Base-by-base conservation (phyloP, 495 filamentous ascomycete species). In the Hypoxylon crocopeplum region DNA sequence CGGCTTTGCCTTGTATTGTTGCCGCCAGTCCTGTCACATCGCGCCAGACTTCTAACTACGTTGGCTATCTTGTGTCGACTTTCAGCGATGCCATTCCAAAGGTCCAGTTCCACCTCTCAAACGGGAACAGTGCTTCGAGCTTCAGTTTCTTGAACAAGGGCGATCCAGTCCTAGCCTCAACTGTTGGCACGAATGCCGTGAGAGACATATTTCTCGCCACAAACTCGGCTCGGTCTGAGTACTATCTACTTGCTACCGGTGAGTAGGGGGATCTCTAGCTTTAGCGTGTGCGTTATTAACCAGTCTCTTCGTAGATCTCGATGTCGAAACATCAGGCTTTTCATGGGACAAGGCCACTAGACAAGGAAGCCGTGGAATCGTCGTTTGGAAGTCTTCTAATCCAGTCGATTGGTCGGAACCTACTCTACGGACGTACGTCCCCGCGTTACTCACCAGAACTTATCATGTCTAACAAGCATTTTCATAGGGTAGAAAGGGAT, bases 291-390 rank as follows among this genome's bases (percentile, higher is more conserved):
- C 24, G 8, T 8, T 17, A 17, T 29, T 13, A 1, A 32, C 22
- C 54, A 21, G 48, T 37, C 32, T 4, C 5, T 5, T 42, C 12
- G 7, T 49, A 68, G 65, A 61, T 17, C 46, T 62, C 5, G 56
- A 66, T 34, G 56, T 70, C 7, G 36, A 20, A 27, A 49, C 16
- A 5, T 32, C 41, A 0, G 52, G 59, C 21, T 72, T 72, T 17
- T 71, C 71, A 3, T 76, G 74, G 72, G 71, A 76, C 40, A 56
- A 56, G 20, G 59, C 71, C 4, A 72, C 74, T 13, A 64, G 74
- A 12, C 62, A 67, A 17, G 72, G 72, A 10, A 62, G 56, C 16
- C 68, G 66, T 0, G 65, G 69, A 7, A 69, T 76, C 30, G 70
- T 72, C 39, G 41, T 76, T 16, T 75, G 74, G 72, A 71, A 75